These are phyloP conservation scores for Thermothelomyces thermophilus DNA, from an alignment of 2,329 filamentous ascomycete species.

Conservation along the genomic window DNA sequence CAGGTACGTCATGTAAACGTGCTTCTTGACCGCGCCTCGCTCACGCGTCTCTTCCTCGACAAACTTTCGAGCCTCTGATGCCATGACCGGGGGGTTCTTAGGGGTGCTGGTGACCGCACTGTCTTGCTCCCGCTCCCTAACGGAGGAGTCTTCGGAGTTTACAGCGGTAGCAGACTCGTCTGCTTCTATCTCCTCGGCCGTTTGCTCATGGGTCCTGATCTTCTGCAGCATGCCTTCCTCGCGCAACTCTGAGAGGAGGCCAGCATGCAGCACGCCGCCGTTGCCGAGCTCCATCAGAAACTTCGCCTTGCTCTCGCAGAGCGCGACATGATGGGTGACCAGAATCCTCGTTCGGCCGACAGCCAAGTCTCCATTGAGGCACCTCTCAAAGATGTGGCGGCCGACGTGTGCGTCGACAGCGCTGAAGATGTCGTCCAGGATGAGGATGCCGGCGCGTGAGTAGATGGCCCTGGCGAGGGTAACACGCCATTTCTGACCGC, in stretches of 20 bases:
- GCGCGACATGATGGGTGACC: constrained; percentile 71
- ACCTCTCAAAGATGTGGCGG: constrained; percentile 70
- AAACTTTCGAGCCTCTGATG: constrained; percentile 55
- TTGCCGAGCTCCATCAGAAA: constrained; percentile 69
- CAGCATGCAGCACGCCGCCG: constrained; percentile 58
- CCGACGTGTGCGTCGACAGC: constrained; percentile 77
- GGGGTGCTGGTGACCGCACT: constrained; percentile 36
- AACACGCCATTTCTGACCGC: constrained; percentile 77
- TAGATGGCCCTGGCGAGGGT: constrained; percentile 76
- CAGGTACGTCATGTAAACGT: constrained; percentile 63
- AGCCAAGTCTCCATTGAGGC: constrained; percentile 64
- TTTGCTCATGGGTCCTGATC: constrained; percentile 52
- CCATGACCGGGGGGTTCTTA: constrained; percentile 45
- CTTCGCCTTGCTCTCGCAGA: constrained; percentile 64
- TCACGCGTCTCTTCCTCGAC: constrained; percentile 70
- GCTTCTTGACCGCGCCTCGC: constrained; percentile 59
- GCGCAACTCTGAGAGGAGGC: constrained; percentile 58
- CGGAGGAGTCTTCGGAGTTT: constrained; percentile 47
- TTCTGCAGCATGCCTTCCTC: constrained; percentile 48
- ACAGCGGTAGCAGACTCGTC: constrained; percentile 48
- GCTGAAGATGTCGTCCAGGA: constrained; percentile 80
- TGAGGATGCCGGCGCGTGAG: constrained; percentile 66
- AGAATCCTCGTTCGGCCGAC: constrained; percentile 66
- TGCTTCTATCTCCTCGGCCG: constrained; percentile 37
- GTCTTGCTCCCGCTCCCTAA: constrained; percentile 36